phyloP scores from a whole-genome alignment of 73 alveolate genomes.

The Vitrella brassicaformis region DNA sequence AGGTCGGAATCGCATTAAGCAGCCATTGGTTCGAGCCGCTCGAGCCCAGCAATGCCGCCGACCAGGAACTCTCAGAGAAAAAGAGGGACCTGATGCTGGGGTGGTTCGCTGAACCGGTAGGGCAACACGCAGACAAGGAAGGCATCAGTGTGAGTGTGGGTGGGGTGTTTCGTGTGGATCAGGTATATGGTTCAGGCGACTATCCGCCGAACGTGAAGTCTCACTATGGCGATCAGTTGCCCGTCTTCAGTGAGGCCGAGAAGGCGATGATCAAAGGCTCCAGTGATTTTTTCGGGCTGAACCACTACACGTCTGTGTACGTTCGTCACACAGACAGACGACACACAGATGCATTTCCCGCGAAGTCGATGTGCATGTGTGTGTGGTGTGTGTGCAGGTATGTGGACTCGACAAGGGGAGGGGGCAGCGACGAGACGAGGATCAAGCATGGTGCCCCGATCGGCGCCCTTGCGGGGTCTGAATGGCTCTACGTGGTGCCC shows the following conservation, averaged over 20 bases:
- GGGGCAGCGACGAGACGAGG: too few relatives aligned
- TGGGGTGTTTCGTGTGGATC: too few relatives aligned
- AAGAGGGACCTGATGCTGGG: conserved; percentile 15
- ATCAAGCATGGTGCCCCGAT: too few relatives aligned
- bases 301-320: conserved; percentile 41
- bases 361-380: too few relatives aligned
- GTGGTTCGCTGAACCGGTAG: conserved; percentile 29
- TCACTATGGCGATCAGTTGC: conserved; percentile 14
- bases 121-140: background rate
- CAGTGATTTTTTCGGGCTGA: conserved; percentile 42
- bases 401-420: too few relatives aligned
- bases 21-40: conserved; percentile 18
- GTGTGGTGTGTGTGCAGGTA: too few relatives aligned
- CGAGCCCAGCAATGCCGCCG: conserved; percentile 4
- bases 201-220: conserved; percentile 40
- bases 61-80: conserved; percentile 32
- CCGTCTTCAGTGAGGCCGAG: conserved; percentile 44
- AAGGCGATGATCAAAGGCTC: conserved; percentile 38
- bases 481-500: conserved; percentile 41
- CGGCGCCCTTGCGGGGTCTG: conserved; percentile 40
- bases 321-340: conserved; percentile 8
- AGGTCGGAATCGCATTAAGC: conserved; percentile 23
- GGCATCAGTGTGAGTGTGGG: too few relatives aligned
- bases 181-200: too few relatives aligned
- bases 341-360: too few relatives aligned